phyloP scores from a whole-genome alignment of 805 yeast species.

The Ogataea angusta region DNA sequence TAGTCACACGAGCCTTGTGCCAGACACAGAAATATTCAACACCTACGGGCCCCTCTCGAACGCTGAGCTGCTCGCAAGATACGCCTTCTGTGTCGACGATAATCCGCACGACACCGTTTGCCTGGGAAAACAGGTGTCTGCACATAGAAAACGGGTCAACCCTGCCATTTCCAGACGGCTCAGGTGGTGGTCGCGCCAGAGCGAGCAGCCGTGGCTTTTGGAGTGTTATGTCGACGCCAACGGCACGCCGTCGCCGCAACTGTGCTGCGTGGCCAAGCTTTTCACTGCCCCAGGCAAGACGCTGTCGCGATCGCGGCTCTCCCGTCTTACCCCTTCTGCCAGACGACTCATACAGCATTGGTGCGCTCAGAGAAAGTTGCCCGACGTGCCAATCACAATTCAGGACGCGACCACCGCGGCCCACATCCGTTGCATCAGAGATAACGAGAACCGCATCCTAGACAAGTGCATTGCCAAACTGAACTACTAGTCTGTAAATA shows the following conservation, averaged over 20 bases:
- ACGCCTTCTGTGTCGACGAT: conserved; percentile 67
- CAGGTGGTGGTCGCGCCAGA: conserved; percentile 4
- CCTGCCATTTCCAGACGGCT: conserved; percentile 7
- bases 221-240: conserved; percentile 38
- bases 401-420: background rate
- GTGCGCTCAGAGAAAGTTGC: conserved; percentile 7
- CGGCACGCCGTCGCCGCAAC: conserved; percentile 45
- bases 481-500: background rate
- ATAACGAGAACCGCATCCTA: conserved; percentile 1
- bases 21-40: conserved; percentile 67
- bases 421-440: conserved; percentile 1
- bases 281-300: conserved; percentile 23
- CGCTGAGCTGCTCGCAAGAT: conserved; percentile 62
- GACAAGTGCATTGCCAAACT: conserved; percentile 1
- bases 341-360: conserved; percentile 6
- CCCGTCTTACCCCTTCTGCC: conserved; percentile 4
- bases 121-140: conserved; percentile 46
- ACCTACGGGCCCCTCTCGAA: conserved; percentile 78
- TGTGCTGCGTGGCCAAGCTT: conserved; percentile 41
- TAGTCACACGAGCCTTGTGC: conserved; percentile 39
- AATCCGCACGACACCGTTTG: conserved; percentile 56
- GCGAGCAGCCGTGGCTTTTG: conserved; percentile 23
- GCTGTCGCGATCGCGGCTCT: background rate
- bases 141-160: background rate
- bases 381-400: background rate